Base-by-base conservation (phyloP, 176 grass and related monocot genomes). In the Phyllostachys edulis region DNA sequence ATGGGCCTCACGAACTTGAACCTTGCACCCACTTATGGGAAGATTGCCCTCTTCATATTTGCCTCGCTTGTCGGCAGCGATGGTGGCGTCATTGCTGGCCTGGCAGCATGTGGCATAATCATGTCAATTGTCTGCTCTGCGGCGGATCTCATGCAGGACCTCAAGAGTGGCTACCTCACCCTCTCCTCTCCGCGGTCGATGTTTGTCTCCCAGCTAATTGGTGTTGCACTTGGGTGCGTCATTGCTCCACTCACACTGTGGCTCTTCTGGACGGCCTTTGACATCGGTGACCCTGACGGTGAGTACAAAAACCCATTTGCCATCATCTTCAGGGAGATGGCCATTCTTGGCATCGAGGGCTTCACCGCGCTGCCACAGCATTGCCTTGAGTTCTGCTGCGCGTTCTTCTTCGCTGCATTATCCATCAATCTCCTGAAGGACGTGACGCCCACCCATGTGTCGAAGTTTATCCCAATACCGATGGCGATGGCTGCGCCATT, bases 241-340 rank as follows among this genome's bases (percentile, higher is more conserved):
- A 89, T 89, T 39, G 76, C 87, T 52, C 87, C 87, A n/a, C 76
- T 89, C 51, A 89, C 82, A 4, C 50, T 89, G 17, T 89, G 87
- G 87, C 87, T 89, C 32, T 89, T 89, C 62, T 89, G 82, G 87
- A 80, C 62, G 0, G 87, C 82, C 29, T 89, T 85, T 0, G 82
- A 89, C 64, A 85, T 89, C 0, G 87, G 87, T 1, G 9, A 85
- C n/a, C 87, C 82, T 17, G 82, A 85, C 0, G 82, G 87, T 0
- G 77, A 89, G 69, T 89, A 89, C 82, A 85, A 85, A 44, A 77
- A 70, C 5, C 87, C 87, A 0, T 69, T 89, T 0, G 51, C 69
- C 17, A 80, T 89, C 50, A 85, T 89, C 69, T 89, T 89, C 76
- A 74, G 87, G 62, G 87, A 89, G 82, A 89, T 85, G 87, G 87